phyloP scores from a whole-genome alignment of 1,284 basidiomycete genomes.

The Cutaneotrichosporon arboriforme region DNA sequence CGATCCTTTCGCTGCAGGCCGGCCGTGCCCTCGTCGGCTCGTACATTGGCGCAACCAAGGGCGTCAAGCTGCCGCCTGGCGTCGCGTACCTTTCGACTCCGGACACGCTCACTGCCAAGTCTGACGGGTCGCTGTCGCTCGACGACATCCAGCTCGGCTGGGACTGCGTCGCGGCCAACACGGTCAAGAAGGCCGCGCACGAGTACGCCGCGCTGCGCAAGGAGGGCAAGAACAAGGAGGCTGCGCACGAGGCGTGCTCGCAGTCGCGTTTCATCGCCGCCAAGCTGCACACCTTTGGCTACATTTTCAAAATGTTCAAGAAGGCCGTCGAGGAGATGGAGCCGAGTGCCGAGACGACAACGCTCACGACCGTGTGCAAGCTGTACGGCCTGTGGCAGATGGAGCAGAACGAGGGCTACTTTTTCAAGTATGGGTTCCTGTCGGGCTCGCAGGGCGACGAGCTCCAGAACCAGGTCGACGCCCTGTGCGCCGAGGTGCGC shows the following conservation, averaged over 20 bases:
- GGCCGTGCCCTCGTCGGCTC: conserved; percentile 53
- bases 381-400: conserved; percentile 55
- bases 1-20: conserved; percentile 53
- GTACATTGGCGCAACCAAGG: conserved; percentile 51
- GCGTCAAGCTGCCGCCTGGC: conserved; percentile 50
- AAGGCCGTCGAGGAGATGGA: conserved; percentile 33
- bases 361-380: conserved; percentile 42
- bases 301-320: conserved; percentile 47
- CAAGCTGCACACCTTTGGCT: conserved; percentile 48
- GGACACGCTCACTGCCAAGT: conserved; percentile 47
- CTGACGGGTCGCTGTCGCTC: conserved; percentile 49
- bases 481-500: conserved; percentile 51
- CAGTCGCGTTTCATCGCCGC: conserved; percentile 55
- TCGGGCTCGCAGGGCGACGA: conserved; percentile 49
- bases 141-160: conserved; percentile 52
- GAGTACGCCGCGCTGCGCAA: conserved; percentile 49
- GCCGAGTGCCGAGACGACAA: conserved; percentile 32
- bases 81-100: conserved; percentile 52
- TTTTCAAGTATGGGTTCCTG: conserved; percentile 54
- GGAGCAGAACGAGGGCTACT: conserved; percentile 55
- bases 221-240: conserved; percentile 51
- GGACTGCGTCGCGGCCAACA: conserved; percentile 53
- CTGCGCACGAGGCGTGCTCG: conserved; percentile 54
- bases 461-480: conserved; percentile 49
- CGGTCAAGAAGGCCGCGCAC: conserved; percentile 53